Percentiles rank a stretch among this genome's conserved stretches.
Evolutionary conservation across 2,329 filamentous ascomycete genomes (phyloP).

Genomic region (Chaetomium sp.): DNA sequence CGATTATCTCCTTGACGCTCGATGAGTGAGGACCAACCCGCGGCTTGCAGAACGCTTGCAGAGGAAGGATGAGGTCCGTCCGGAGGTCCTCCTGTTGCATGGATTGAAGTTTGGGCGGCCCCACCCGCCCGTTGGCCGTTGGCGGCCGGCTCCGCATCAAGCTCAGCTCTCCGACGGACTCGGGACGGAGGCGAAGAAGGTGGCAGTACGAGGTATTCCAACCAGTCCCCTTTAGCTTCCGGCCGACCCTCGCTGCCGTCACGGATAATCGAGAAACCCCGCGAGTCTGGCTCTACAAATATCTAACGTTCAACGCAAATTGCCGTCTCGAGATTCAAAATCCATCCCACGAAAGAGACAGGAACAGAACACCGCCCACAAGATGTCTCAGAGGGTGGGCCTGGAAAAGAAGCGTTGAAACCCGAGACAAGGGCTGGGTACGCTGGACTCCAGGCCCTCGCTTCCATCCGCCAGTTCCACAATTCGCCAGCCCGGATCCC

Average conservation of each 20-base stretch:
- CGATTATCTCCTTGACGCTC: too few species aligned
- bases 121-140: constrained; percentile 1
- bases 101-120: background rate
- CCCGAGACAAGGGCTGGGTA: background rate
- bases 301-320: background rate
- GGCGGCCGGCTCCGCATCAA: constrained; percentile 3
- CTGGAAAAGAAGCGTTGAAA: background rate
- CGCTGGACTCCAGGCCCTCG: background rate
- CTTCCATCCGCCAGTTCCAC: background rate
- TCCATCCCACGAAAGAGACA: background rate
- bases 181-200: background rate
- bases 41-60: background rate
- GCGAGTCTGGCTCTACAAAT: background rate
- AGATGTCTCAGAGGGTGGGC: background rate
- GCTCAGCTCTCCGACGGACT: constrained; percentile 1
- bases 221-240: too few species aligned
- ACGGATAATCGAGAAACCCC: too few species aligned
- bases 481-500: background rate
- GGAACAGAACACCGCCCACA: constrained; percentile 1
- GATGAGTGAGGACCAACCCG: too few species aligned
- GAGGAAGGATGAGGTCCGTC: background rate
- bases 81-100: background rate
- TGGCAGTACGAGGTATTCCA: background rate
- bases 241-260: background rate
- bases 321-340: background rate